Evolutionary conservation across 805 yeast genomes (phyloP), one percentile per base, ranked within the genome.

Genomic region (Teunomyces barrocoloradensis): DNA sequence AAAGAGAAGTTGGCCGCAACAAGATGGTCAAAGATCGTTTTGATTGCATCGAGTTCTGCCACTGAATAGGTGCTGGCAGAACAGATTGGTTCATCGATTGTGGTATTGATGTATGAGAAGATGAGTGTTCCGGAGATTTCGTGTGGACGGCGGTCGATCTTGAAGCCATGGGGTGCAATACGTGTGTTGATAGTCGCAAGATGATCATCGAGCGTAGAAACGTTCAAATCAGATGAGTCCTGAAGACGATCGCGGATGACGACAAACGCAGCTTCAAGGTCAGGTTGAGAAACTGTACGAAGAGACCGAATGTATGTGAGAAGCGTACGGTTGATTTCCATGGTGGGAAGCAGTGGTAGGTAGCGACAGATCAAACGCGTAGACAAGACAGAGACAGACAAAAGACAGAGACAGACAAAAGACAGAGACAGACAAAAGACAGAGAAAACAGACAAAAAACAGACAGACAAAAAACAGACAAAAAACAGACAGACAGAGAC

Each of bases 21-120:
- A 5, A 80, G 58, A 18, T 63, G 69, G 46, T 79, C 81, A 23
- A 81, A 69, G n/a, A 75, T 53, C 38, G 64, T 68, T 49, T 80
- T 75, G 44, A 77, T 63, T 17, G 71, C 55, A 23, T 68, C 74
- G 17, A 77, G 61, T 50, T 77, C 81, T 3, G 62, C 58, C 3
- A 67, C 59, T 1, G 73, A 51, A 50, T 64, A 71, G 2, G 46
- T 49, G 3, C 68, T 74, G 63, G 73, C 52, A 43, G 53, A 43
- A 71, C 78, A 54, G 68, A 76, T 68, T 2, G 72, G 53, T 3
- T 69, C 74, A 42, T 75, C 75, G 3, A 65, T 57, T 13, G 58
- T 53, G 7, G 69, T 64, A 54, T 79, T 79, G 20, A 77, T 65
- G 39, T 77, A 69, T 15, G 66, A 59, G 53, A 71, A 77, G 28